Percentiles rank a stretch among this genome's conserved stretches.
These are phyloP conservation scores for Aspergillus nidulans DNA, from an alignment of 495 filamentous ascomycete species.

Conservation along the genomic window DNA sequence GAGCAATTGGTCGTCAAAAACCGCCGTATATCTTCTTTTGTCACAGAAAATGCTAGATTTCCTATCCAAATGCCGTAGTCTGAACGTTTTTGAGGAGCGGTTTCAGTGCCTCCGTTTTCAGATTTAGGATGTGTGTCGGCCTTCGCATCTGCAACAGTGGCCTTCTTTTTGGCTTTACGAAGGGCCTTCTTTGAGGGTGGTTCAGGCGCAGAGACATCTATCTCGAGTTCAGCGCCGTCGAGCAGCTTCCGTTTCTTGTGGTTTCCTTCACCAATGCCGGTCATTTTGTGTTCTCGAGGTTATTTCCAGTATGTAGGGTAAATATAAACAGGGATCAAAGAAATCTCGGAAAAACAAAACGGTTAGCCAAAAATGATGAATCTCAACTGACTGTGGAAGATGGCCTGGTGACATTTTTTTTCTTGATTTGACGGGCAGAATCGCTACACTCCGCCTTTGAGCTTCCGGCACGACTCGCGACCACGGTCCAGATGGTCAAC, in stretches of 20 bases:
- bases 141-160: conserved; percentile 19
- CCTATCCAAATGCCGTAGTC: conserved; percentile 91
- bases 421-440: conserved; percentile 30
- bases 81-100: conserved; percentile 54
- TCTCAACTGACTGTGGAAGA: neutral
- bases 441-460: conserved; percentile 23
- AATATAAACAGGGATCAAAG: neutral
- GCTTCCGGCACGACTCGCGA: conserved; percentile 3
- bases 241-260: conserved; percentile 69
- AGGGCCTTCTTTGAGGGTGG: conserved; percentile 89
- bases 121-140: conserved; percentile 22
- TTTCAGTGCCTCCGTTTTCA: conserved; percentile 33
- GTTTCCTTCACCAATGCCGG: conserved; percentile 26
- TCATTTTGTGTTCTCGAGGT: conserved; percentile 20
- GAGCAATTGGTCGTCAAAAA: conserved; percentile 70
- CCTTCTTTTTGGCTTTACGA: conserved; percentile 75
- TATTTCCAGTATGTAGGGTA: neutral
- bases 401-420: conserved; percentile 6
- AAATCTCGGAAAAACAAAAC: neutral
- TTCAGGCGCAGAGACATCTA: conserved; percentile 81
- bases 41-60: conserved; percentile 80
- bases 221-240: conserved; percentile 66
- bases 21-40: conserved; percentile 61
- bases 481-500: neutral
- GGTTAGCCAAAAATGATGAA: neutral